phyloP scores from a whole-genome alignment of 768 basidiomycete species.

The Cyclocybe cylindracea region DNA sequence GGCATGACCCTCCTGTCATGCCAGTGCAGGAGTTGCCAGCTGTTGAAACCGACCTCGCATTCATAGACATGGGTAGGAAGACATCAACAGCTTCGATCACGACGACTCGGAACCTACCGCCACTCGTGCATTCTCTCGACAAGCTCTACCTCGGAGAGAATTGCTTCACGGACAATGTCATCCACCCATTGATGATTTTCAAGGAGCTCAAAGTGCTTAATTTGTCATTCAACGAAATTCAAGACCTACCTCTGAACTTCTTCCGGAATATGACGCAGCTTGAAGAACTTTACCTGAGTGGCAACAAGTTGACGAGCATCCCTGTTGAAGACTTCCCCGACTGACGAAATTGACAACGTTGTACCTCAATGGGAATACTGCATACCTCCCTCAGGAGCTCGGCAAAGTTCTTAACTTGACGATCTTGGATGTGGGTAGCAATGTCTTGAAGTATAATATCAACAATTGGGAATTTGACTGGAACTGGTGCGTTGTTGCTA shows the following conservation, averaged over 20 bases:
- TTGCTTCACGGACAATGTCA: constrained; percentile 73
- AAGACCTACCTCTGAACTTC: constrained; percentile 80
- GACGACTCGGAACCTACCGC: constrained; percentile 18
- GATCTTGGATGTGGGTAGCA: constrained; percentile 91
- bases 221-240: constrained; percentile 92
- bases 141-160: constrained; percentile 91
- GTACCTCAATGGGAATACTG: constrained; percentile 92
- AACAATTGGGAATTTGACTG: constrained; percentile 99
- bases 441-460: constrained; percentile 93
- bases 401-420: constrained; percentile 77
- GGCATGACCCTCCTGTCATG: constrained; percentile 62
- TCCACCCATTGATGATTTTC: constrained; percentile 74
- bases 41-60: constrained; percentile 9
- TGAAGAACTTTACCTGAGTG: constrained; percentile 89
- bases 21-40: constrained; percentile 2
- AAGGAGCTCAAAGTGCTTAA: constrained; percentile 83
- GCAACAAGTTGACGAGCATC: constrained; percentile 89
- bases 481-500: constrained; percentile 77
- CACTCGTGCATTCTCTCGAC: constrained; percentile 69
- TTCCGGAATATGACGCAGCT: constrained; percentile 70
- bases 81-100: constrained; percentile 29
- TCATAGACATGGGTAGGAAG: constrained; percentile 27
- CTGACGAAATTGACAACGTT: constrained; percentile 70
- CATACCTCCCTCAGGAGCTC: constrained; percentile 92
- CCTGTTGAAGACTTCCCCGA: constrained; percentile 86